These are phyloP conservation scores for Exobasidium rhododendri DNA, from an alignment of 1,284 basidiomycete genomes.

Conservation along the genomic window DNA sequence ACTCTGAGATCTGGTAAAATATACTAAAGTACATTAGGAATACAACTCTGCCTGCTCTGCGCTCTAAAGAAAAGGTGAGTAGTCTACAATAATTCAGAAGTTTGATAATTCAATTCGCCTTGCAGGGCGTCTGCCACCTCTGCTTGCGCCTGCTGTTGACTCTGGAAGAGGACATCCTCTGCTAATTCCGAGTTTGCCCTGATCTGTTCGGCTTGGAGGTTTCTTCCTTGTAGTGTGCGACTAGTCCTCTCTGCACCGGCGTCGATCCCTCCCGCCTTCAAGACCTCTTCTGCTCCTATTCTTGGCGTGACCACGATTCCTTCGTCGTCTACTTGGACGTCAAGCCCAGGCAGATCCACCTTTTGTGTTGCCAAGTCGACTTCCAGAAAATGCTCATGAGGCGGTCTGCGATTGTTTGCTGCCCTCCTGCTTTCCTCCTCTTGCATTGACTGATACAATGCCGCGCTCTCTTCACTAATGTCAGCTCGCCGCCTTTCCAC, in stretches of 20 bases:
- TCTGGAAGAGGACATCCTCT: not conserved
- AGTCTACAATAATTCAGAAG: no score
- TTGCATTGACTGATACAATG: not conserved
- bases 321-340: not conserved
- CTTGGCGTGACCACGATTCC: not conserved
- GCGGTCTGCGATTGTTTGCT: not conserved
- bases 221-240: not conserved
- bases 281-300: not conserved
- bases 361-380: conserved; percentile 2
- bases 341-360: not conserved
- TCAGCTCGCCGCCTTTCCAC: not conserved
- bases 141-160: not conserved
- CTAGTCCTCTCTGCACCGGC: not conserved
- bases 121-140: not conserved
- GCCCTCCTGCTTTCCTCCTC: not conserved
- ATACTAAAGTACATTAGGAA: no score
- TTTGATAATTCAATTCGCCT: not conserved
- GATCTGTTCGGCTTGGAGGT: not conserved
- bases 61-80: no score
- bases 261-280: not conserved
- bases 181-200: no score
- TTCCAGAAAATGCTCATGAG: conserved; percentile 1
- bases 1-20: no score
- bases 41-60: no score
- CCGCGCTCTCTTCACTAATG: not conserved